Evolutionary conservation across 2,329 filamentous ascomycete species (phyloP).

Genomic region (Paramyrothecium sp.): DNA sequence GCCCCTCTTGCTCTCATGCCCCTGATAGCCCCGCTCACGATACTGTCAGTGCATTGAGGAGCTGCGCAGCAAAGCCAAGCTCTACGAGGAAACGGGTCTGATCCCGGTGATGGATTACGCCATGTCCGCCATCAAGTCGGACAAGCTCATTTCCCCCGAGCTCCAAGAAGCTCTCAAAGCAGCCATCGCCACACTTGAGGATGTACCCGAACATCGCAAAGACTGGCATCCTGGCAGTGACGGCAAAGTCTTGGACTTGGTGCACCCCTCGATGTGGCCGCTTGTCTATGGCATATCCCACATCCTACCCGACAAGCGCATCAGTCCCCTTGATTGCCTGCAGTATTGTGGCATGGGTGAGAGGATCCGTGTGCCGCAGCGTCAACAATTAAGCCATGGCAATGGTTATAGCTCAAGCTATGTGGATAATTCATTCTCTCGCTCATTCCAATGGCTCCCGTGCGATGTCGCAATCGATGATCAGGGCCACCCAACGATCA

Average conservation of each 20-base stretch:
- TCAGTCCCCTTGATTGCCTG: slow-evolving; percentile 36
- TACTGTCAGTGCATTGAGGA: slow-evolving; percentile 27
- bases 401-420: too few relatives aligned
- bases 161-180: slow-evolving; percentile 35
- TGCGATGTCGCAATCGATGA: slow-evolving; percentile 42
- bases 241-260: slow-evolving; percentile 56
- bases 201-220: slow-evolving; percentile 44
- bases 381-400: neutral
- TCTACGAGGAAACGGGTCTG: slow-evolving; percentile 29
- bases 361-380: neutral
- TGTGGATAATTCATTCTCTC: slow-evolving; percentile 14
- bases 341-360: slow-evolving; percentile 29
- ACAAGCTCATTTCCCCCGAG: slow-evolving; percentile 20
- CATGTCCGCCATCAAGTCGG: slow-evolving; percentile 32
- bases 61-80: slow-evolving; percentile 26
- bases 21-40: neutral
- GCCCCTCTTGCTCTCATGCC: neutral
- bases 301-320: slow-evolving; percentile 20
- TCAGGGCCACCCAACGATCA: slow-evolving; percentile 34
- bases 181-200: slow-evolving; percentile 46
- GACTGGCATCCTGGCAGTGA: slow-evolving; percentile 63
- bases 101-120: slow-evolving; percentile 31
- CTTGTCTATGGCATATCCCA: slow-evolving; percentile 51
- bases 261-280: slow-evolving; percentile 64
- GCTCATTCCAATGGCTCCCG: slow-evolving; percentile 46